Evolutionary conservation across 2,329 filamentous ascomycete genomes (phyloP).

Genomic region (Diaporthe eres): DNA sequence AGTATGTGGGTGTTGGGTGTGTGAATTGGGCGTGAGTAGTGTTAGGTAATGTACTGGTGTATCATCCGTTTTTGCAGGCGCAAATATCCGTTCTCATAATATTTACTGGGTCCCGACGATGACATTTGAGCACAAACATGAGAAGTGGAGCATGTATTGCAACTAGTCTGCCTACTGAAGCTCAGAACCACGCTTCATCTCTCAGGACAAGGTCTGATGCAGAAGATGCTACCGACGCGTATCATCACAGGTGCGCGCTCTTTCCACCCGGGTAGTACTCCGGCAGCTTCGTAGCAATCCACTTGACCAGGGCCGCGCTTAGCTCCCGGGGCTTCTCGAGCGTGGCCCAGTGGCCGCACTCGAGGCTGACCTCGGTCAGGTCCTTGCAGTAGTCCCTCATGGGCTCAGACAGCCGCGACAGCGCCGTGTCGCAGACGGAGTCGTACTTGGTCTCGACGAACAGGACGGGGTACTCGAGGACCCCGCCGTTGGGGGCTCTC

Average conservation of each 20-base stretch:
- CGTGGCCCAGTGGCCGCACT: constrained; percentile 54
- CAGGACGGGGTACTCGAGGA: constrained; percentile 53
- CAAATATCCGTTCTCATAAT: too few relatives aligned
- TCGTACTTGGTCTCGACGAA: constrained; percentile 56
- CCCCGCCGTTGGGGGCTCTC: constrained; percentile 47
- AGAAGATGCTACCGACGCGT: background rate
- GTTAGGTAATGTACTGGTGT: too few relatives aligned
- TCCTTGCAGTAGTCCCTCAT: constrained; percentile 53
- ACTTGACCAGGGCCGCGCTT: constrained; percentile 47
- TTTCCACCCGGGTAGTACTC: background rate
- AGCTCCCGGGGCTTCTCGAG: constrained; percentile 47
- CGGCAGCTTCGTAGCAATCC: constrained; percentile 40
- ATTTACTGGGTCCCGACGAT: background rate
- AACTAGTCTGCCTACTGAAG: background rate
- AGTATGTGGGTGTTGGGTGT: too few relatives aligned
- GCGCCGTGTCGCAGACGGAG: constrained; percentile 52
- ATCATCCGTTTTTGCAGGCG: too few relatives aligned
- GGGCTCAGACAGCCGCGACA: constrained; percentile 51
- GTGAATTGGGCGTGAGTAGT: too few relatives aligned
- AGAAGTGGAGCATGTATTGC: background rate
- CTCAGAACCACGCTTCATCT: background rate
- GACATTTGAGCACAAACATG: background rate
- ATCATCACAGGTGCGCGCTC: background rate
- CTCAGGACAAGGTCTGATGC: background rate
- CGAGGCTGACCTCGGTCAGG: constrained; percentile 54